A percentile compares a stretch with the other conserved stretches of the same genome.
Conservation (phyloP, 2,329 filamentous ascomycete species). For the Fusarium sp. region DNA sequence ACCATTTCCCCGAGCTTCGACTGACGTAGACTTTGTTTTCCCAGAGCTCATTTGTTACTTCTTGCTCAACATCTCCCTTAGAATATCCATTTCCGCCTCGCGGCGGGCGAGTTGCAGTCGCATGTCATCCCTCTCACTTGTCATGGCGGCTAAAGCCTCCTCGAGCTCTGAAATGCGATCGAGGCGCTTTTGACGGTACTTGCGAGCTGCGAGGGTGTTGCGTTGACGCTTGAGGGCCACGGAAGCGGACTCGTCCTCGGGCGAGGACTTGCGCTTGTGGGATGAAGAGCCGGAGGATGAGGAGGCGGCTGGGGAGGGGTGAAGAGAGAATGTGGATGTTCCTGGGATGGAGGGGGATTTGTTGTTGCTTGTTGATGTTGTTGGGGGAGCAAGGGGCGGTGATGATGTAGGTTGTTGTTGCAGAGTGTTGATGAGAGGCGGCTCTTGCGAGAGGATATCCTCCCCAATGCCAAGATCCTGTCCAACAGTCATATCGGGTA, state of each 20-base stretch:
- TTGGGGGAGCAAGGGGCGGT: conserved; percentile 7
- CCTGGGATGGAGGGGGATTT: conserved; percentile 38
- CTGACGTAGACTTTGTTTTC: neutral
- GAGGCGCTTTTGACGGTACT: conserved; percentile 77
- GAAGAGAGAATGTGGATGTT: conserved; percentile 39
- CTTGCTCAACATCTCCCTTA: conserved; percentile 62
- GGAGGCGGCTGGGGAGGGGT: conserved; percentile 25
- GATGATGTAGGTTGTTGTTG: conserved; percentile 5
- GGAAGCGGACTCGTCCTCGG: conserved; percentile 39
- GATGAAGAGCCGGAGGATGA: conserved; percentile 23
- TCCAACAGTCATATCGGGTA: conserved; percentile 21
- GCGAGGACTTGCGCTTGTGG: conserved; percentile 41
- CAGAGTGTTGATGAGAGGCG: conserved; percentile 26
- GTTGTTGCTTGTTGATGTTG: conserved; percentile 5
- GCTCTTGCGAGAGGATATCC: conserved; percentile 32
- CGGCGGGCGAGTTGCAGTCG: conserved; percentile 71
- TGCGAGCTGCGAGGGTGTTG: conserved; percentile 78
- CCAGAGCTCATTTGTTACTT: conserved; percentile 24
- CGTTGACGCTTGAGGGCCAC: conserved; percentile 68
- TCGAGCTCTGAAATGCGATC: conserved; percentile 75
- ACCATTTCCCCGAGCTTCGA: neutral
- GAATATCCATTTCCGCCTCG: conserved; percentile 72
- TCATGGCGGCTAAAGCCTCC: conserved; percentile 66
- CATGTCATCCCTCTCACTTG: conserved; percentile 72
- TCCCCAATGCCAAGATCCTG: conserved; percentile 29